A percentile compares a stretch with the other conserved stretches of the same genome.
Conservation (phyloP, 768 basidiomycete species). For the Chalciporus piperatus region DNA sequence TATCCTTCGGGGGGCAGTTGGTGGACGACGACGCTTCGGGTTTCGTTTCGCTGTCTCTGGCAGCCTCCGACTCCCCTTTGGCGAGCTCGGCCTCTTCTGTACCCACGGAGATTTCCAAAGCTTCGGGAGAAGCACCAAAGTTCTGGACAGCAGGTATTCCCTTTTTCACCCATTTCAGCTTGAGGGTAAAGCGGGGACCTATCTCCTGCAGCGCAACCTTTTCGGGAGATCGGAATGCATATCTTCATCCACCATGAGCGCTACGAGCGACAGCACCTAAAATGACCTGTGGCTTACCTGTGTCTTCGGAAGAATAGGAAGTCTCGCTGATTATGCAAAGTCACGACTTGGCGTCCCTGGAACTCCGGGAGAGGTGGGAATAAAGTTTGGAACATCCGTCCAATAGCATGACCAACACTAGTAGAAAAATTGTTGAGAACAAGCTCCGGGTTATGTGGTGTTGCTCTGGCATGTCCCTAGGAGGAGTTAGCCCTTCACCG, state of each 20-base stretch:
- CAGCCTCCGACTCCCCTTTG: slow-evolving; percentile 17
- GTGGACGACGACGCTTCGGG: slow-evolving; percentile 4
- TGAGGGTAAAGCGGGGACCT: slow-evolving; percentile 94
- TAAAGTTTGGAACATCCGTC: slow-evolving; percentile 93
- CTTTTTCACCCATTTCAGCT: slow-evolving; percentile 84
- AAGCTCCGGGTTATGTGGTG: slow-evolving; percentile 91
- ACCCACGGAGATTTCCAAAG: slow-evolving; percentile 51
- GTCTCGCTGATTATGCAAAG: slow-evolving; percentile 95
- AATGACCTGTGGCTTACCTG: slow-evolving; percentile 49
- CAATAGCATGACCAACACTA: slow-evolving; percentile 87
- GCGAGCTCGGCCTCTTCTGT: slow-evolving; percentile 28
- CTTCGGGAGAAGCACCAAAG: slow-evolving; percentile 59
- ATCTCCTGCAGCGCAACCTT: slow-evolving; percentile 96
- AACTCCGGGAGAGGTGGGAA: slow-evolving; percentile 96
- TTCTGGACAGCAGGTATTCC: slow-evolving; percentile 80
- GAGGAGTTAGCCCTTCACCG: slow-evolving; percentile 6
- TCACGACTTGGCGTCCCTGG: slow-evolving; percentile 94
- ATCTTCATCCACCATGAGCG: slow-evolving; percentile 44
- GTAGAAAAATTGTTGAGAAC: slow-evolving; percentile 95
- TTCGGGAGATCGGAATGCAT: slow-evolving; percentile 88
- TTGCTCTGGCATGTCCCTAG: slow-evolving; percentile 89
- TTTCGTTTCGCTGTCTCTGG: slow-evolving; percentile 19
- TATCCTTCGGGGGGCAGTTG: slow-evolving; percentile 57
- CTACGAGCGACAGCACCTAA: neutral
- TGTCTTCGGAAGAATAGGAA: slow-evolving; percentile 97